Evolutionary conservation across 1,139 yeast species (phyloP).

Genomic region (Pichia terricola): DNA sequence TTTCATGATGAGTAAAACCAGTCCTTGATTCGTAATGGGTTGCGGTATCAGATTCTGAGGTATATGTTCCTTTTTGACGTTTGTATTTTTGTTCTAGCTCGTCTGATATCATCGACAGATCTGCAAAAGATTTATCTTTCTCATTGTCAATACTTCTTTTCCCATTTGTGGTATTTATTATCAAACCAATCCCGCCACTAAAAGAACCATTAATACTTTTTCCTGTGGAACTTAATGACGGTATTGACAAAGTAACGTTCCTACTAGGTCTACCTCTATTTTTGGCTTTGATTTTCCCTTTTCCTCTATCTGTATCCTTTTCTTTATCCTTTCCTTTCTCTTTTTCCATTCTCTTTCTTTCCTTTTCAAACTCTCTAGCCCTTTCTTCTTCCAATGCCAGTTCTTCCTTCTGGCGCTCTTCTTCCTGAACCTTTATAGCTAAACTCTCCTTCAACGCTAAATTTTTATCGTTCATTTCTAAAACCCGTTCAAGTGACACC

Average conservation of each 20-base stretch:
- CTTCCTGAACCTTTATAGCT: conserved; percentile 35
- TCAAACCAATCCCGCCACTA: not conserved
- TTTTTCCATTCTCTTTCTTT: not conserved
- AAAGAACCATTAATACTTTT: not conserved
- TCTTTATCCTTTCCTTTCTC: not conserved
- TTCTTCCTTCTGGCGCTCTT: conserved; percentile 4
- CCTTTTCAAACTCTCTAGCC: conserved; percentile 1
- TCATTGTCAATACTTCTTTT: not conserved
- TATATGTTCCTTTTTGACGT: not conserved
- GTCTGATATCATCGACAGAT: not conserved
- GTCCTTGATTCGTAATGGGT: conserved; percentile 7
- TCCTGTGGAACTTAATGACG: not conserved
- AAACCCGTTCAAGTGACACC: conserved; percentile 64
- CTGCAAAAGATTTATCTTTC: not conserved
- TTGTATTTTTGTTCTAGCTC: not conserved
- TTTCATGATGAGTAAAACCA: conserved; percentile 12
- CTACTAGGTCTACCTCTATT: too few species aligned
- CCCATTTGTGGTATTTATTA: not conserved
- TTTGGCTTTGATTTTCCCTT: not conserved
- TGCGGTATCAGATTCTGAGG: not conserved
- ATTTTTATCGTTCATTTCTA: conserved; percentile 64
- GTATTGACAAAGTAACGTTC: not conserved
- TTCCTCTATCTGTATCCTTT: not conserved
- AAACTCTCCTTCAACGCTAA: conserved; percentile 54
- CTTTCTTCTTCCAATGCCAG: conserved; percentile 5